Base-by-base conservation (phyloP, 148 eudicot species). In the Polygonum maritimum region DNA sequence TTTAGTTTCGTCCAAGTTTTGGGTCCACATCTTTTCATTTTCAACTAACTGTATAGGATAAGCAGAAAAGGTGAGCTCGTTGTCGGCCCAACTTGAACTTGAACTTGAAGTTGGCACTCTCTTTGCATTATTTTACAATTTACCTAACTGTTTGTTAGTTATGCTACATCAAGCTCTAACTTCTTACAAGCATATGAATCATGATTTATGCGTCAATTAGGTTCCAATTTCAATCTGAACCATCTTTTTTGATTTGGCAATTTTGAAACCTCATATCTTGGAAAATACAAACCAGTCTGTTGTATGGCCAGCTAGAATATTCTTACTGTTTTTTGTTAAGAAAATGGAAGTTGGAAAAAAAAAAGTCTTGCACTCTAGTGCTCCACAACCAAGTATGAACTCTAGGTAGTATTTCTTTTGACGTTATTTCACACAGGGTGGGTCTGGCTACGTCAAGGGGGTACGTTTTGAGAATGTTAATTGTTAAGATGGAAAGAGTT, bases 401-500 rank as follows among this genome's bases (percentile, higher is more conserved):
- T 54, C 6, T 54, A 54, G 5, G 58, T 21, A 54, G n/a, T 18
- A 54, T 3, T 54, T 58, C 48, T 58, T 39, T 52, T 22, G 72
- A 33, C 22, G 7, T 62, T 67, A 49, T 71, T n/a, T n/a, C n/a
- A 78, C 76, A 71, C 77, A 95, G 99, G 99, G 99, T 78, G 99
- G 99, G 80, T 82, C 90, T 47, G 99, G 99, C 70, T 85, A 88
- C 79, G 99, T 95, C 57, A 87, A 82, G 54, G 80, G 83, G 26
- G 83, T 95, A 19, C 86, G 86, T 2, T 95, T 83, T 75, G 90
- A 95, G 69, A 91, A 95, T n/a, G n/a, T n/a, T n/a, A n/a, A n/a
- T n/a, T 75, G 94, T 95, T 77, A 84, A 83, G 79, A 92, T 92
- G 96, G 86, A 87, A 75, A 84, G 92, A 21, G 99, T 92, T 77